Evolutionary conservation across 768 basidiomycete genomes (phyloP).

Genomic region (Russula emetica): DNA sequence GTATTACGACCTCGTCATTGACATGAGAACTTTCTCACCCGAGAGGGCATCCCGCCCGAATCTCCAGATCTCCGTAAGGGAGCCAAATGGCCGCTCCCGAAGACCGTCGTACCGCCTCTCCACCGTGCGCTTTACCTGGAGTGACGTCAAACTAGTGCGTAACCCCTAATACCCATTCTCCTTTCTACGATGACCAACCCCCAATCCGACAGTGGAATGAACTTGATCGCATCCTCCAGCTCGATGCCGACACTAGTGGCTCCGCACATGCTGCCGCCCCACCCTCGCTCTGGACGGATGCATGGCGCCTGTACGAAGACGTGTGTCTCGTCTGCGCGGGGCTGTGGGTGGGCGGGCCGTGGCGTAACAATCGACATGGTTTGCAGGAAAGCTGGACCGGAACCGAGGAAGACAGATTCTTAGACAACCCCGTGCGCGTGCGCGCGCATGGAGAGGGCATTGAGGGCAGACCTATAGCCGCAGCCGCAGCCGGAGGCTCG

Average conservation of each 20-base stretch:
- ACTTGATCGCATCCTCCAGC: slow-evolving; percentile 61
- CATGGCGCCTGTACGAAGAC: slow-evolving; percentile 81
- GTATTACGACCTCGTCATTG: slow-evolving; percentile 77
- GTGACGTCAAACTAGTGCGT: slow-evolving; percentile 68
- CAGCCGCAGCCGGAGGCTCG: neutral
- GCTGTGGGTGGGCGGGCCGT: slow-evolving; percentile 60
- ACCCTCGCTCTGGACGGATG: slow-evolving; percentile 53
- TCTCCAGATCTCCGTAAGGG: slow-evolving; percentile 55
- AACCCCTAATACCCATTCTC: neutral
- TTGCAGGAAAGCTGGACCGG: slow-evolving; percentile 53
- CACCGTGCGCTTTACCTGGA: slow-evolving; percentile 73
- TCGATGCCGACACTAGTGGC: slow-evolving; percentile 38
- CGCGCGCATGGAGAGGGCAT: slow-evolving; percentile 66
- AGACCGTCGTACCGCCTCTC: slow-evolving; percentile 52
- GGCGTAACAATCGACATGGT: slow-evolving; percentile 48
- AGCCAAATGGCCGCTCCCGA: slow-evolving; percentile 37
- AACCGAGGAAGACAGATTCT: slow-evolving; percentile 43
- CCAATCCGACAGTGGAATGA: slow-evolving; percentile 60
- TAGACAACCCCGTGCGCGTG: slow-evolving; percentile 40
- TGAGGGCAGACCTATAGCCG: slow-evolving; percentile 45
- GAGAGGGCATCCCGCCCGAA: slow-evolving; percentile 51
- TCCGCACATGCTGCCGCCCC: neutral
- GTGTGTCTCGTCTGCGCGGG: slow-evolving; percentile 78
- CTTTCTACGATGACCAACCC: neutral
- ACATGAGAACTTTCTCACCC: slow-evolving; percentile 65